Evolutionary conservation across 257 asterid species (phyloP), one percentile per base, ranked within the genome.

Genomic region (Lantana camara): DNA sequence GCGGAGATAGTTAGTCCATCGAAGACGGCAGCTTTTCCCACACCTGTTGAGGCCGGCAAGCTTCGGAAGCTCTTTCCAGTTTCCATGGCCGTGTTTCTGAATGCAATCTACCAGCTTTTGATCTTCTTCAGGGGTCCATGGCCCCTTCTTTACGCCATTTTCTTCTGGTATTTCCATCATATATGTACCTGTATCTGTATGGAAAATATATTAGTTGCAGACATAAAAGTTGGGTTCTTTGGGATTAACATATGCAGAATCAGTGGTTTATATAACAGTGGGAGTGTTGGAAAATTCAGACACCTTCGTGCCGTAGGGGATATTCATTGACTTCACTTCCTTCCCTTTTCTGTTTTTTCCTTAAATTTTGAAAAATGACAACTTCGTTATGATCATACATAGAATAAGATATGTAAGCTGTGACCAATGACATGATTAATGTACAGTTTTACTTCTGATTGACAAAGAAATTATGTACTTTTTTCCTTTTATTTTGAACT

Each of bases 111-210:
- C 15, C 29, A 77, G 76, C n/a, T 54, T 68, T 15, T 8, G 29
- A 54, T 77, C 82, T 64, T 77, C 82, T 64, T 77, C 82, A 3
- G 79, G 79, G 4, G 76, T 73, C 82, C 82, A 77, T 7, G 82
- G 82, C 15, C 79, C 79, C 41, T 72, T 77, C 73, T 77, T 77
- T 15, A 68, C 12, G 5, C 57, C 58, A 19, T 50, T 49, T 32
- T 60, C 69, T 20, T 72, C 68, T 8, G 64, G 12, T 64, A 16
- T 19, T 24, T 32, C 66, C 73, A 67, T 73, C 24, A 15, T 21
- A 17, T 29, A 24, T 1, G 46, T 12, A 20, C 2, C 16, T 21
- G 19, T 8, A 12, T 50, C 7, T 14, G 3, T 41, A 11, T 27
- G 15, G 48, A 42, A 0, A 7, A 13, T 34, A 13, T 34, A n/a